These are phyloP conservation scores for Cicer chorassanicum DNA, from an alignment of 306 rosid species.

Conservation along the genomic window DNA sequence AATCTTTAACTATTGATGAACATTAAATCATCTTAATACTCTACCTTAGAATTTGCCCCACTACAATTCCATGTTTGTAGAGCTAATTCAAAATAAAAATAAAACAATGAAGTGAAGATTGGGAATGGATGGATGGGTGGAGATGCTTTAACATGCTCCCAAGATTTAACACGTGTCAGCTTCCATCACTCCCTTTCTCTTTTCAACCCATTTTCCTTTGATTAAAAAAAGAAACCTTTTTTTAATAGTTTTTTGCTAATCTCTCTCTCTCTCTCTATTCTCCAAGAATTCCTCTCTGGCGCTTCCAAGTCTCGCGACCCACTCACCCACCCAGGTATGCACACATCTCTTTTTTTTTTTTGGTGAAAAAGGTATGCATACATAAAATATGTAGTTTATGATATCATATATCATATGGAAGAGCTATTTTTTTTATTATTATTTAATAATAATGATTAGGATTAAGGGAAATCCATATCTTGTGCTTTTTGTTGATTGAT, in stretches of 20 bases:
- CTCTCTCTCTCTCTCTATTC: conserved; percentile 33
- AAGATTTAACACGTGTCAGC: conserved; percentile 64
- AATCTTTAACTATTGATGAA: too few relatives aligned
- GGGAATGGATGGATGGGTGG: conserved; percentile 56
- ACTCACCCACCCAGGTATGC: conserved; percentile 41
- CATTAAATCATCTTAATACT: too few relatives aligned
- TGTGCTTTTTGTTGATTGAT: conserved; percentile 46
- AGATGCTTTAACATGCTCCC: conserved; percentile 58
- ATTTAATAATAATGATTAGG: conserved; percentile 35
- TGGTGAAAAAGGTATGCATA: conserved; percentile 12
- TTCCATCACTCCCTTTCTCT: conserved; percentile 29
- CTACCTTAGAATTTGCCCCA: too few relatives aligned
- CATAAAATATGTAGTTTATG: not conserved
- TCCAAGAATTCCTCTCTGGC: not conserved
- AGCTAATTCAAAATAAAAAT: not conserved
- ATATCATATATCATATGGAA: not conserved
- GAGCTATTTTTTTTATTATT: conserved; percentile 38
- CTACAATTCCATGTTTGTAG: not conserved
- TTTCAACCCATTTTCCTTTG: conserved; percentile 18
- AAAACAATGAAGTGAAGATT: not conserved
- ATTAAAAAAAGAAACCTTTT: conserved; percentile 10
- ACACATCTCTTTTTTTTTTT: not conserved
- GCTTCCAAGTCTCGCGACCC: conserved; percentile 28
- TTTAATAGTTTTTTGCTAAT: not conserved
- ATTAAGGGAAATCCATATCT: conserved; percentile 40